Evolutionary conservation across 768 basidiomycete species (phyloP), one percentile per base, ranked within the genome.

Genomic region (Mrakia frigida): DNA sequence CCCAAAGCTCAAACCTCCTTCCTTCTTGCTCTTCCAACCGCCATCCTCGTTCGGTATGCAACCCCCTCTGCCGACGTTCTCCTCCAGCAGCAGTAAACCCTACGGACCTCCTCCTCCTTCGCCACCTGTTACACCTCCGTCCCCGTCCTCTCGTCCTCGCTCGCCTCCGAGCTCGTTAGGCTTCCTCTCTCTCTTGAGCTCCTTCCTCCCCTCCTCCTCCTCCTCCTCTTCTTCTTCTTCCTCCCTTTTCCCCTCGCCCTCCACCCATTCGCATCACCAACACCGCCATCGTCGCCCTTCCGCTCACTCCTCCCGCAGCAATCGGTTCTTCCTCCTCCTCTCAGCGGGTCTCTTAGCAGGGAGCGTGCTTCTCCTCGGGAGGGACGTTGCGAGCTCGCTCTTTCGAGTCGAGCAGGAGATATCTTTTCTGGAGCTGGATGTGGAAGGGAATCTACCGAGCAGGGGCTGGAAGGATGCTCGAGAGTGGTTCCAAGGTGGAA

Each of bases 211-310:
- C 60, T 61, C 60, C n/a, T 28, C 11, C 60, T 28, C 60, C 10
- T 28, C n/a, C 59, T 60, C 59, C n/a, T n/a, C 28, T 31, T 23
- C 33, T n/a, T n/a, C 33, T 7, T 28, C 10, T 33, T 60, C 59
- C n/a, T n/a, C 10, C 28, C 61, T 37, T 33, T 6, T 33, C 61
- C 18, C 61, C 61, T 63, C 31, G 6, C 14, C 33, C 35, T 37
- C 61, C 14, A 16, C 31, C 3, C 61, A 63, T 33, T 31, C 6
- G 1, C 61, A 63, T 33, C 61, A 63, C 31, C 61, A 37, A 9
- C 61, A 63, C 61, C 61, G 61, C 31, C 61, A 63, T 37, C 61
- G 61, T 63, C 61, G 61, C 13, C 61, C 61, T 11, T 63, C 61
- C 18, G 4, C 5, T 18, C 35, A 13, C 6, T 63, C 7, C 60